Evolutionary conservation across 257 asterid genomes (phyloP).

Genomic region (Verbena officinalis): DNA sequence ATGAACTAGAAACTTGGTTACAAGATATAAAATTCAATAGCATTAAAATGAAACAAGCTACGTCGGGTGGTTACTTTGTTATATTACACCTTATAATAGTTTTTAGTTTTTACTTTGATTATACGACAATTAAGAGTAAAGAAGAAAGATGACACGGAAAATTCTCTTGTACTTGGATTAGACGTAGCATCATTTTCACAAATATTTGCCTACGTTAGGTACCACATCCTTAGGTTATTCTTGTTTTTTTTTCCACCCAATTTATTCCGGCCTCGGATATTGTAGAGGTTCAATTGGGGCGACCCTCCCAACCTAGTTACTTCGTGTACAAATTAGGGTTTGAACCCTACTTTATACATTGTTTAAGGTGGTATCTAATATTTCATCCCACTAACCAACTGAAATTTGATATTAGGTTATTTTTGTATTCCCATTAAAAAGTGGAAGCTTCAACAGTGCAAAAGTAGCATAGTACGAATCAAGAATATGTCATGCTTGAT

Average conservation of each 20-base stretch:
- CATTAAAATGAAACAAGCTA: no score
- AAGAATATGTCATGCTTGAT: conserved; percentile 1
- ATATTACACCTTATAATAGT: not conserved
- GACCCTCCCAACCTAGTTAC: no score
- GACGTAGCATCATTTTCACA: not conserved
- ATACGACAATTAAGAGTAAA: not conserved
- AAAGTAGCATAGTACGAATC: not conserved
- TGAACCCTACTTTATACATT: no score
- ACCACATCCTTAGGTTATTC: not conserved
- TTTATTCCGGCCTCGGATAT: no score
- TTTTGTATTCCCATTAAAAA: not conserved
- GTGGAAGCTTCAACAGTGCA: not conserved
- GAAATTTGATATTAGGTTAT: not conserved
- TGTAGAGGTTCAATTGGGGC: no score
- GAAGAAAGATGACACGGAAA: not conserved
- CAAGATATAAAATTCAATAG: no score
- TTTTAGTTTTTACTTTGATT: not conserved
- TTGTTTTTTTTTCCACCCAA: no score
- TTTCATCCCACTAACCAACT: no score
- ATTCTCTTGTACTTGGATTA: not conserved
- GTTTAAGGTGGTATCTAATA: no score
- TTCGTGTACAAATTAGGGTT: no score
- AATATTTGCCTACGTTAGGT: not conserved
- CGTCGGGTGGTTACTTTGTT: no score
- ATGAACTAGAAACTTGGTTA: no score